These are phyloP conservation scores for Starmerella gropengiesseri DNA, from an alignment of 805 yeast species.

Conservation along the genomic window DNA sequence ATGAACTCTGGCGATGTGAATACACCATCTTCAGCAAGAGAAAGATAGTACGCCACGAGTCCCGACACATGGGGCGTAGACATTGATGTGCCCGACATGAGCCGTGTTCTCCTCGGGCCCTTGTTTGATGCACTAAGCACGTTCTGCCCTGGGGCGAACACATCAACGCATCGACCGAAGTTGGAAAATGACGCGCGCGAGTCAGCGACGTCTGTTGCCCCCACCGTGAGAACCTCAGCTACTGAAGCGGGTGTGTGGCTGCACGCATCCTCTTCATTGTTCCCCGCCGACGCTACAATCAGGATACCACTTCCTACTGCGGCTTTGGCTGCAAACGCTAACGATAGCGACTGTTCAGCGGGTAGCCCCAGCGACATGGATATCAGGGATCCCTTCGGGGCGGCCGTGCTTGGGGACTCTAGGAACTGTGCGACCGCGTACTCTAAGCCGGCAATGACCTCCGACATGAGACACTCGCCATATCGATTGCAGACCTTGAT, in stretches of 20 bases:
- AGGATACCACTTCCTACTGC: slow-evolving; percentile 60
- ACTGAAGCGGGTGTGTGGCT: slow-evolving; percentile 76
- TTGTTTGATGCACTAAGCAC: slow-evolving; percentile 33
- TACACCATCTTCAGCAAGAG: slow-evolving; percentile 4
- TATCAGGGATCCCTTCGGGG: slow-evolving; percentile 32
- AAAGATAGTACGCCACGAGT: slow-evolving; percentile 13
- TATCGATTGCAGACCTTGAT: slow-evolving; percentile 58
- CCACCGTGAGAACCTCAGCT: slow-evolving; percentile 63
- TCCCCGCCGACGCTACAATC: slow-evolving; percentile 64
- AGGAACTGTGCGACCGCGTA: slow-evolving; percentile 27
- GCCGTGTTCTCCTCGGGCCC: slow-evolving; percentile 17
- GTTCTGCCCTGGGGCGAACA: slow-evolving; percentile 69
- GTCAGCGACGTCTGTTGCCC: slow-evolving; percentile 76
- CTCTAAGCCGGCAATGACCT: slow-evolving; percentile 32
- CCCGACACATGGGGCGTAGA: slow-evolving; percentile 28
- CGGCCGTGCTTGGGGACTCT: slow-evolving; percentile 2
- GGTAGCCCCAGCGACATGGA: slow-evolving; percentile 79
- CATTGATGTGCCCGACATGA: slow-evolving; percentile 28
- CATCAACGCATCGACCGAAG: slow-evolving; percentile 80
- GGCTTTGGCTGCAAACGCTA: slow-evolving; percentile 67
- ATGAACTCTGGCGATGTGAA: slow-evolving; percentile 5
- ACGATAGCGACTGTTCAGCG: slow-evolving; percentile 50
- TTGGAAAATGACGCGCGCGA: slow-evolving; percentile 61
- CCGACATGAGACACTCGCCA: slow-evolving; percentile 52
- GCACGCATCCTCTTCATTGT: slow-evolving; percentile 68